phyloP scores from a whole-genome alignment of 164 flowering plant species.

The Berberis thunbergii region DNA sequence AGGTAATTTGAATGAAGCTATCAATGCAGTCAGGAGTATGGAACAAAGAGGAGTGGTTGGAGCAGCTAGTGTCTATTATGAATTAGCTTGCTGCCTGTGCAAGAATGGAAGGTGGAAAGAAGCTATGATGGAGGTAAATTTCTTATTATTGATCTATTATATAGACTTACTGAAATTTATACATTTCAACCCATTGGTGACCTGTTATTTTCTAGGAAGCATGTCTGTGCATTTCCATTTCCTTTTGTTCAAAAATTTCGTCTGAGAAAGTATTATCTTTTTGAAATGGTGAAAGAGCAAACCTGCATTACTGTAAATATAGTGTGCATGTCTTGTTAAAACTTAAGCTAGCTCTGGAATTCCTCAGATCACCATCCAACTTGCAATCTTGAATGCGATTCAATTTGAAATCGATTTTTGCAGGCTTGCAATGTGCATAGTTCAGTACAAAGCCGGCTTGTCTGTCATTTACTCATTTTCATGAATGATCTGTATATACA shows the following conservation, averaged over 20 bases:
- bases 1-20: not conserved
- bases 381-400: too few relatives aligned
- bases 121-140: conserved; percentile 60
- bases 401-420: too few relatives aligned
- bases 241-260: too few relatives aligned
- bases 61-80: conserved; percentile 72
- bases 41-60: conserved; percentile 79
- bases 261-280: too few relatives aligned
- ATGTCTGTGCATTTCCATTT: too few relatives aligned
- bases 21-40: conserved; percentile 62
- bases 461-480: not conserved
- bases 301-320: too few relatives aligned
- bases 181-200: not conserved
- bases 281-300: too few relatives aligned
- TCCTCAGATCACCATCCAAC: too few relatives aligned
- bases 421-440: too few relatives aligned
- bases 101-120: conserved; percentile 89
- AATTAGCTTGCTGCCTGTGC: conserved; percentile 92
- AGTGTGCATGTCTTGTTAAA: too few relatives aligned
- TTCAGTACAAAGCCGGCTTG: not conserved
- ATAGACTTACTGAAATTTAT: not conserved
- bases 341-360: too few relatives aligned
- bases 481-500: not conserved
- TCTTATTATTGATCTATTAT: not conserved
- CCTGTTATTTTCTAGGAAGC: not conserved